Evolutionary conservation across 2,329 filamentous ascomycete genomes (phyloP).

Genomic region (Aspergillus felis): DNA sequence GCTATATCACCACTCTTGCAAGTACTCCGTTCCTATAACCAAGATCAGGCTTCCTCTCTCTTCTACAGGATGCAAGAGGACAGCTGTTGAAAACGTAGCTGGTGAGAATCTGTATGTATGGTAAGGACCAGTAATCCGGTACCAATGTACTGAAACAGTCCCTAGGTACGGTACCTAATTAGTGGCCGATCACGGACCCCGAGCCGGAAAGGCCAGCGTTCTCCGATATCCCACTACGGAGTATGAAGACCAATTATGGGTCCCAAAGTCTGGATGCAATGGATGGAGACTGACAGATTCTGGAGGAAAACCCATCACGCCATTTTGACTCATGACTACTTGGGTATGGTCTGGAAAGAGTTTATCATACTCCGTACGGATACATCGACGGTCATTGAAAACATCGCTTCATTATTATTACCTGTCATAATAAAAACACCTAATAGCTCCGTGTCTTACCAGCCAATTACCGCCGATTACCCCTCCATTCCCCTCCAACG

Average conservation of each 20-base stretch:
- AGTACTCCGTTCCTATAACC: too few species aligned
- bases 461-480: not conserved
- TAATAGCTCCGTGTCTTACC: not conserved
- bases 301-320: not conserved
- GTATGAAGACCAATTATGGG: too few species aligned
- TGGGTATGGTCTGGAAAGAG: not conserved
- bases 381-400: not conserved
- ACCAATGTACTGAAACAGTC: too few species aligned
- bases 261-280: not conserved
- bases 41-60: too few species aligned
- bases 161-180: not conserved
- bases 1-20: too few species aligned
- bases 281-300: not conserved
- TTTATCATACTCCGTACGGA: not conserved
- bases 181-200: not conserved
- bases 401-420: not conserved
- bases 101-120: not conserved
- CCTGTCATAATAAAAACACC: not conserved
- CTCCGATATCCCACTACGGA: not conserved
- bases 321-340: not conserved
- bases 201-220: not conserved
- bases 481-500: not conserved
- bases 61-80: not conserved
- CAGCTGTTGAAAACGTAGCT: not conserved
- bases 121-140: not conserved